Base-by-base conservation (phyloP, 2,329 filamentous ascomycete species). In the Diaporthe vaccinii region DNA sequence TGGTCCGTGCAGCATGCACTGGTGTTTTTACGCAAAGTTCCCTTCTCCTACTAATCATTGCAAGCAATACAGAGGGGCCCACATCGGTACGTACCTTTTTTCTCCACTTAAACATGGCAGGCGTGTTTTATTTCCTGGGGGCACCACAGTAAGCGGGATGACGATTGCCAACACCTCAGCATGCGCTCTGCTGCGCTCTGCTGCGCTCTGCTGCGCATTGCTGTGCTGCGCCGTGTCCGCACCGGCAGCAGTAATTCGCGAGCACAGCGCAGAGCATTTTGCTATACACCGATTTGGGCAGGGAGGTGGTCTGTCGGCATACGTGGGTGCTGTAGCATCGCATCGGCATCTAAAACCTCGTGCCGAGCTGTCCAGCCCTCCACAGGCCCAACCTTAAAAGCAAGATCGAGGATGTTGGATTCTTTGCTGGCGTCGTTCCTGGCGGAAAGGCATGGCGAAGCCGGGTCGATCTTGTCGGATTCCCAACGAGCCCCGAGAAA, bases 61-160 rank as follows among this genome's bases (percentile, higher is more conserved):
- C n/a, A n/a, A n/a, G n/a, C n/a, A n/a, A n/a, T n/a, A n/a, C n/a
- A n/a, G n/a, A n/a, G n/a, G n/a, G n/a, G n/a, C n/a, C n/a, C n/a
- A n/a, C n/a, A n/a, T n/a, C n/a, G n/a, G n/a, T n/a, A n/a, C n/a
- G n/a, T n/a, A n/a, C n/a, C n/a, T n/a, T n/a, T n/a, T n/a, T n/a
- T n/a, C n/a, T n/a, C n/a, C n/a, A n/a, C n/a, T n/a, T n/a, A n/a
- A n/a, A n/a, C n/a, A n/a, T n/a, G n/a, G n/a, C n/a, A n/a, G n/a
- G n/a, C n/a, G n/a, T n/a, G n/a, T n/a, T n/a, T n/a, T n/a, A n/a
- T n/a, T n/a, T n/a, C n/a, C n/a, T n/a, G n/a, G n/a, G n/a, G n/a
- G n/a, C n/a, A n/a, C n/a, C n/a, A n/a, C n/a, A n/a, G n/a, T 44
- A 59, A 72, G 51, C 69, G 70, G 73, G 62, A 75, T 69, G 58